These are phyloP conservation scores for Ceratobasidium papillatum DNA, from an alignment of 1,284 basidiomycete species.

Conservation along the genomic window DNA sequence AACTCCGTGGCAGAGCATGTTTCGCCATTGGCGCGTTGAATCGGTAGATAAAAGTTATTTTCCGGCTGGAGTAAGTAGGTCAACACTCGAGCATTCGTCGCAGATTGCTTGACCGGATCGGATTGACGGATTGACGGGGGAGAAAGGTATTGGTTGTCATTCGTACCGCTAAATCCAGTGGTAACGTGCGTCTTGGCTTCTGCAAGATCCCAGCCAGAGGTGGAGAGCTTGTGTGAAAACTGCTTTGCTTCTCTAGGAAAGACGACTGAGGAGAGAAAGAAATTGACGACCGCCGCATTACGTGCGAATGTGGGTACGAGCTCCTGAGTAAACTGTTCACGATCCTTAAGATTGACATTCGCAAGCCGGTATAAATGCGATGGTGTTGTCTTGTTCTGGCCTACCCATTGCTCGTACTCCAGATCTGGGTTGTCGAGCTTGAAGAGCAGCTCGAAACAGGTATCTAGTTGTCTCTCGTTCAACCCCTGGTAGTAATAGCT, in stretches of 20 bases:
- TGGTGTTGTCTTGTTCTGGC: constrained; percentile 48
- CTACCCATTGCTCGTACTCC: constrained; percentile 59
- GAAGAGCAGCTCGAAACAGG: constrained; percentile 56
- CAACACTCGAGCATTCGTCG: constrained; percentile 63
- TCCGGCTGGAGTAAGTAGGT: constrained; percentile 57
- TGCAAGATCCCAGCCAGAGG: constrained; percentile 65
- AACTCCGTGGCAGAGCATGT: constrained; percentile 51
- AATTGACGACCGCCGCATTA: constrained; percentile 59
- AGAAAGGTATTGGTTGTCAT: constrained; percentile 61
- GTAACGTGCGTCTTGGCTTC: constrained; percentile 51
- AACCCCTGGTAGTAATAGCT: constrained; percentile 64
- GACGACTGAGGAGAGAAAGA: constrained; percentile 60
- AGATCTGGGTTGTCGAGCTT: constrained; percentile 58
- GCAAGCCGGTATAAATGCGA: constrained; percentile 49
- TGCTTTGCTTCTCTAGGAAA: constrained; percentile 62
- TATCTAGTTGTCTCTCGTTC: constrained; percentile 53
- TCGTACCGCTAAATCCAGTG: constrained; percentile 68
- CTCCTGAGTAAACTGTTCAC: constrained; percentile 50
- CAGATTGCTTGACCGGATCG: constrained; percentile 56
- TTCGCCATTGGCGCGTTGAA: constrained; percentile 45
- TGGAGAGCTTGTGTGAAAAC: constrained; percentile 59
- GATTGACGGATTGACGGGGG: constrained; percentile 59
- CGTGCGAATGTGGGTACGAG: constrained; percentile 54
- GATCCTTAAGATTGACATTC: constrained; percentile 58
- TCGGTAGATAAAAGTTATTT: constrained; percentile 55